Evolutionary conservation across 352 stramenopile genomes (phyloP), one percentile per base, ranked within the genome.

Genomic region (Phytophthora pini): DNA sequence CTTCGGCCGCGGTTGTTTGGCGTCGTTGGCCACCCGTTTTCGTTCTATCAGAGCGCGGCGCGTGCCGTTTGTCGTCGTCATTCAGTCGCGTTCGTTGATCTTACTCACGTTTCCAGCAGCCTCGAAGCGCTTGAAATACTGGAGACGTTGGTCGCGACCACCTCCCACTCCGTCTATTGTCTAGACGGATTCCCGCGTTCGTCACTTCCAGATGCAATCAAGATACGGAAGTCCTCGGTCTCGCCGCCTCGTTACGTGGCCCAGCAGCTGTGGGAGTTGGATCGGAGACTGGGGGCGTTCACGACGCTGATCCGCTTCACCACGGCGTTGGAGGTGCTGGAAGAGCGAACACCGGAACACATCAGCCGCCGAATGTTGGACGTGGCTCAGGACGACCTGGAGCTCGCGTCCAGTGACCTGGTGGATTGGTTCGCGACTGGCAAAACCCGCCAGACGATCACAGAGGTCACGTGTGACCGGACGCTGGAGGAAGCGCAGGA

Each of bases 211-310:
- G 47, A 55, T 55, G 60, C 41, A 31, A 47, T 13, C 7, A 31
- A 20, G 29, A 22, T 45, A 54, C 48, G 44, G 45, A 61, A 41
- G n/a, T 27, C 47, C 10, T 55, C 51, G 43, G 53, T 43, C 13
- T 55, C 51, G 43, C 52, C 44, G 17, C 65, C 64, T 52, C 79
- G 70, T 55, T 86, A 84, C 68, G 68, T 74, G 22, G 67, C 74
- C 4, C 70, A 89, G 58, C 76, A 90, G 47, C 34, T 89, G 11
- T 74, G 63, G 55, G 54, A 73, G 12, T 48, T 91, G n/a, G 70
- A 83, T 47, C 46, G 43, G 27, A 17, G 51, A 24, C 53, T 77
- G 2, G 77, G 65, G 1, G 13, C 41, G 7, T 49, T 87, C 40
- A 54, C 44, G 2, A 45, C 48, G 20, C 50, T 87, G 6, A 61